Evolutionary conservation across 495 filamentous ascomycete genomes (phyloP), one percentile per base, ranked within the genome.

Genomic region (Aspergillus saccharolyticus): DNA sequence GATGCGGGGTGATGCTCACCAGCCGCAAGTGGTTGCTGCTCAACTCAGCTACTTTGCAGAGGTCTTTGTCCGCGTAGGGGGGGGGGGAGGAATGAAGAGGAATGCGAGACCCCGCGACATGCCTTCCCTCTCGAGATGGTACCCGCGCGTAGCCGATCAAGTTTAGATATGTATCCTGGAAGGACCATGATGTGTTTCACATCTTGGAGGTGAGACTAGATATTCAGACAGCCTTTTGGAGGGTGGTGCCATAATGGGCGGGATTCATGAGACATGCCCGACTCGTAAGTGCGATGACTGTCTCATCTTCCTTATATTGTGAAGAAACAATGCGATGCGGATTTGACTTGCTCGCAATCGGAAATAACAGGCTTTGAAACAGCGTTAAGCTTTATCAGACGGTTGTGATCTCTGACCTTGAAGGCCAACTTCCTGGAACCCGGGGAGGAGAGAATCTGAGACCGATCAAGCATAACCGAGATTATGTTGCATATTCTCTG

Each of bases 81-180:
- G 57, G 14, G 59, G 42, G 9, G 28, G 17, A 4, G 54, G 49
- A 39, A 20, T 54, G 20, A 49, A n/a, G 19, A 59, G 47, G 30
- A 63, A 63, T 14, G 54, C 25, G 19, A 57, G 61, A 0, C 53
- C 44, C 25, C 61, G 54, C 16, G 54, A 51, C 61, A 63, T 63
- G 10, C 19, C 44, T 2, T 60, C 57, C 4, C 53, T 28, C 0
- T 56, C 52, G 18, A 56, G 14, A 57, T 44, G 45, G 61, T 0
- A 63, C 54, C 45, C 51, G 54, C 25, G 53, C 24, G 16, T 39
- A 63, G 24, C 61, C 61, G 19, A 63, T 47, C 22, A 54, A 63
- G n/a, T 63, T 63, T 63, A 56, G 20, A 63, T 63, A 16, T 52
- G 42, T 16, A 58, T 28, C 7, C 24, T 15, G 9, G 17, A 43